Percentiles rank a stretch among this genome's conserved stretches.
Evolutionary conservation across 2,329 filamentous ascomycete genomes (phyloP).

Genomic region (Cyphellophora attinorum): DNA sequence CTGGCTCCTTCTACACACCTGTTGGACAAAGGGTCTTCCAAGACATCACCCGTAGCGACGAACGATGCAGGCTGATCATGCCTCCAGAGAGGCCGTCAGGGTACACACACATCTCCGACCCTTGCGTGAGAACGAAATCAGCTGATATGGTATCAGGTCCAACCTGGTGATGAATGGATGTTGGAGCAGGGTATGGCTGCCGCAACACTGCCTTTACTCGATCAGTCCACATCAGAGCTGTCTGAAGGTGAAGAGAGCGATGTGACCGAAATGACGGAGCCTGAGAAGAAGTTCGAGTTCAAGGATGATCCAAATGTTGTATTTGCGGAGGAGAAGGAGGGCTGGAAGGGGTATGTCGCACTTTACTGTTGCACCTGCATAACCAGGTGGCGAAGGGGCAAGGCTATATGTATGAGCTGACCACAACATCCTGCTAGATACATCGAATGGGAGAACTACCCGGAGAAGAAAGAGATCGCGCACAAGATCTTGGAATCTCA

Average conservation of each 20-base stretch:
- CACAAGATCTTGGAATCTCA: conserved; percentile 45
- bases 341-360: conserved; percentile 35
- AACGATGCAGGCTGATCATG: neutral
- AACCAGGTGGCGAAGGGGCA: conserved; percentile 2
- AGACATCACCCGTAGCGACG: too few relatives aligned
- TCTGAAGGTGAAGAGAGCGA: conserved; percentile 3
- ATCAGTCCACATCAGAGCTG: conserved; percentile 30
- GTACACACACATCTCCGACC: neutral
- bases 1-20: too few relatives aligned
- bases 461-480: conserved; percentile 55
- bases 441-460: conserved; percentile 61
- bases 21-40: too few relatives aligned
- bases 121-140: neutral
- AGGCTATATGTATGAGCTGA: neutral
- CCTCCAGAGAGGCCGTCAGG: neutral
- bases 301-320: conserved; percentile 28
- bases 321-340: conserved; percentile 35
- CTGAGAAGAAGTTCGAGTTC: conserved; percentile 26
- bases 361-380: neutral
- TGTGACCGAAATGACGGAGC: conserved; percentile 4
- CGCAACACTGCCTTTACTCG: conserved; percentile 36
- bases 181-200: conserved; percentile 43
- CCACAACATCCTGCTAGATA: too few relatives aligned
- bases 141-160: conserved; percentile 1
- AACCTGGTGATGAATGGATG: conserved; percentile 39